phyloP scores from a whole-genome alignment of 768 basidiomycete species.

The Galerina sulciceps region DNA sequence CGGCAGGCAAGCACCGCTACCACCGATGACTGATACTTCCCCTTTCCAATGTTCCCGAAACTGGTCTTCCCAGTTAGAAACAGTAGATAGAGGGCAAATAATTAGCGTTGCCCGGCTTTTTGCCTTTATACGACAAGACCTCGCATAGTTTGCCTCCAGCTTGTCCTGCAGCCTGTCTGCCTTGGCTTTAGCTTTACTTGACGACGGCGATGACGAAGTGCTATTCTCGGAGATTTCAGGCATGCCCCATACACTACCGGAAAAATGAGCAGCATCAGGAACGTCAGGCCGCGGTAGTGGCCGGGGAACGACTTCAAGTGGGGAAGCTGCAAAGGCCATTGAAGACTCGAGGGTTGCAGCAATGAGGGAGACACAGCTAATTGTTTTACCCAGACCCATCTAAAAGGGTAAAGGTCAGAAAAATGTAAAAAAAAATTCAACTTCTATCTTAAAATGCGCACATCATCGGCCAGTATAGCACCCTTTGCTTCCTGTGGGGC shows the following conservation, averaged over 20 bases:
- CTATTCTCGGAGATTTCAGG: conserved; percentile 47
- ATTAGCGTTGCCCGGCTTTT: conserved; percentile 93
- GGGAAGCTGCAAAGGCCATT: conserved; percentile 60
- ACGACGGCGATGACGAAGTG: conserved; percentile 21
- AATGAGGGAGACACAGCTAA: conserved; percentile 92
- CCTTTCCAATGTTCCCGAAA: conserved; percentile 97
- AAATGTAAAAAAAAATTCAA: background rate
- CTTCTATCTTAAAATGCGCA: conserved; percentile 43
- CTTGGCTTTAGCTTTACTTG: conserved; percentile 66
- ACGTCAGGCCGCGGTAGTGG: conserved; percentile 35
- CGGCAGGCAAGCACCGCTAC: conserved; percentile 53
- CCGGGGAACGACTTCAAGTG: conserved; percentile 48
- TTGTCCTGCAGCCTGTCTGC: conserved; percentile 70
- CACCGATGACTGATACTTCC: conserved; percentile 82
- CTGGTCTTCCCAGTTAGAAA: conserved; percentile 99
- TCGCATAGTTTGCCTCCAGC: conserved; percentile 67
- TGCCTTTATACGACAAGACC: conserved; percentile 77
- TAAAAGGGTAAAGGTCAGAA: conserved; percentile 31
- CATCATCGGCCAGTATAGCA: conserved; percentile 95
- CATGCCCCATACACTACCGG: conserved; percentile 86
- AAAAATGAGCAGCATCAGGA: conserved; percentile 62
- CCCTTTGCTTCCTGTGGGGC: conserved; percentile 80
- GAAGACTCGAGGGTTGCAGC: conserved; percentile 83
- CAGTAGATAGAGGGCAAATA: conserved; percentile 94
- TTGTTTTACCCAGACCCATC: conserved; percentile 99